Base-by-base conservation (phyloP, 2,329 filamentous ascomycete species). In the Ceratocystiopsis brevicomis region DNA sequence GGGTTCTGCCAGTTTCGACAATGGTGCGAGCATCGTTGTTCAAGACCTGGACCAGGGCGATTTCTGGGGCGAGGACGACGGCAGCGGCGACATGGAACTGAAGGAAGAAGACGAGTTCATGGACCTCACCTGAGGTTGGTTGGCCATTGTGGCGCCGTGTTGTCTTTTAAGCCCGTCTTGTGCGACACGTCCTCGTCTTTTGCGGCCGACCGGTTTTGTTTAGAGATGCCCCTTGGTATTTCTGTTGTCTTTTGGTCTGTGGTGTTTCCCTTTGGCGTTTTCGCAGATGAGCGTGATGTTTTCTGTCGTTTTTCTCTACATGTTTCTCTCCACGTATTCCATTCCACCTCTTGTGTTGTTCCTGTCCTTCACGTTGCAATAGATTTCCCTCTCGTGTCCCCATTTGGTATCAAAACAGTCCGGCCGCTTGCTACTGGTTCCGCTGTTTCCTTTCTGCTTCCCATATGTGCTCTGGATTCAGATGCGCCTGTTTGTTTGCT, bases 21-120 rank as follows among this genome's bases (percentile, higher is more conserved):
- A 59, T 41, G 59, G 58, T 38, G 53, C 50, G 18, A 56, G 55
- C 8, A 58, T 54, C 36, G 51, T 65, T 35, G 56, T 55, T 18
- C 62, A 61, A 13, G 70, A 74, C 48, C 55, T 72, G 33, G 68
- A 71, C 39, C 54, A 61, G 53, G 73, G 61, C 40, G 67, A 70
- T 45, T 76, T 79, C 55, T 81, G 77, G 65, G 73, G 75, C 43
- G 76, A 78, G 38, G 78, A 81, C 55, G 80, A 81, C 43, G 77
- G 71, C 47, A 83, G 75, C 55, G 78, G 78, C 44, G 71, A 76
- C 55, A 76, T 76, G 55, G 49, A 53, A 8, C 43, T 51, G 37
- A 51, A 51, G 41, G 50, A 51, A 21, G 49, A 50, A 16, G 50
- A 52, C 34, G 50, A 52, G 36, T 49, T 50, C 32, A 52, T 52